phyloP scores from a whole-genome alignment of 1,284 basidiomycete species.

The Fomitopsis palustris region DNA sequence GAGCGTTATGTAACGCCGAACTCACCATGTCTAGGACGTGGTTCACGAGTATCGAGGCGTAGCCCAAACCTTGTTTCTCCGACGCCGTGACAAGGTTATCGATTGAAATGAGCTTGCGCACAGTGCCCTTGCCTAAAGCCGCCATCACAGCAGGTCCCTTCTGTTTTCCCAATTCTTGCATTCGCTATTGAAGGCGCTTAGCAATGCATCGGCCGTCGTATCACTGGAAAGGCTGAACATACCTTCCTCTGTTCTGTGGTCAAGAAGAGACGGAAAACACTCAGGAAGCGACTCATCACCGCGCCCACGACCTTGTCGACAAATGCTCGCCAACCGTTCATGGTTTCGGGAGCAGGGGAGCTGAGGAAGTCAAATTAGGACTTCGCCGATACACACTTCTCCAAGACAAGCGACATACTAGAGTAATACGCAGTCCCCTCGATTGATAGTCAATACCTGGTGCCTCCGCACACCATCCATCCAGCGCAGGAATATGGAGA shows the following conservation, averaged over 20 bases:
- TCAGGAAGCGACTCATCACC: not conserved
- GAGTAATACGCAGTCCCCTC: not conserved
- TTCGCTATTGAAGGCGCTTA: not conserved
- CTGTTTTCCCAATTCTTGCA: not conserved
- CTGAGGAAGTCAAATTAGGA: not conserved
- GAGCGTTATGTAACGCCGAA: not conserved
- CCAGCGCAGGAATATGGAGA: not conserved
- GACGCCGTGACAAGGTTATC: not conserved
- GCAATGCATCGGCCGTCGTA: not conserved
- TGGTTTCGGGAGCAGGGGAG: not conserved
- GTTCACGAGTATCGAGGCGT: not conserved
- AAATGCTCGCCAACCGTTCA: not conserved
- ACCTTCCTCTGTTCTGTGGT: not conserved
- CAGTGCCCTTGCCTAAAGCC: not conserved
- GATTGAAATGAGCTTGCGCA: not conserved
- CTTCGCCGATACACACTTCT: not conserved
- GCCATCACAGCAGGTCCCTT: not conserved
- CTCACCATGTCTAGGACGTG: not conserved
- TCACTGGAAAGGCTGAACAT: not conserved
- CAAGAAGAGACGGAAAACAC: not conserved
- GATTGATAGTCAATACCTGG: not conserved
- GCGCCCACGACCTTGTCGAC: not conserved
- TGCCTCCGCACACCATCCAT: not conserved
- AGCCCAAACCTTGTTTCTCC: not conserved
- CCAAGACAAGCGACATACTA: not conserved